These are phyloP conservation scores for Entomortierella beljakovae DNA, from an alignment of 192 early-diverging fungal genomes.

Conservation along the genomic window DNA sequence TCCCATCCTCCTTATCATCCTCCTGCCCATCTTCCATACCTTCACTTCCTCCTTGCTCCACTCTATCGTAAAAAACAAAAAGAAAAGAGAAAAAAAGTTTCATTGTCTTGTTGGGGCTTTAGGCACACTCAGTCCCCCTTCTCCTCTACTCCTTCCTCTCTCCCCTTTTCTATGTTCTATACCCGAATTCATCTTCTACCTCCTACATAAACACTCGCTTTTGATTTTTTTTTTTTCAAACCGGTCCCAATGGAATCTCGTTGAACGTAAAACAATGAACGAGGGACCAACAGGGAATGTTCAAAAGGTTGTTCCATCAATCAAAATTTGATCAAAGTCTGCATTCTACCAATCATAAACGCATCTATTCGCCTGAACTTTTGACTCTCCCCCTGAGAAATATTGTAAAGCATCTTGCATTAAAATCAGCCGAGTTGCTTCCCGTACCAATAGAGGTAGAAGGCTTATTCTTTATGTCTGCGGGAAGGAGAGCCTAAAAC, in stretches of 20 bases:
- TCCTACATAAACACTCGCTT: too few species aligned
- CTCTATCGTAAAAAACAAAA: too few species aligned
- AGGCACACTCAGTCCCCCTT: background rate
- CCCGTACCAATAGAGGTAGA: background rate
- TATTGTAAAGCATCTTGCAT: conserved; percentile 10
- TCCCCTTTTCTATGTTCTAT: background rate
- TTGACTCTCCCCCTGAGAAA: background rate
- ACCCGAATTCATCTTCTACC: background rate
- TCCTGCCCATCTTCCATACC: background rate
- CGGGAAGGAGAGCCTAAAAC: background rate
- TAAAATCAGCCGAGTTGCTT: background rate
- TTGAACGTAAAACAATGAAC: background rate
- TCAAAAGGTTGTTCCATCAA: too few species aligned
- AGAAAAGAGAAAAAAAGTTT: background rate
- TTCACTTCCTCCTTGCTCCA: too few species aligned
- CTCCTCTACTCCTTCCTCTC: background rate
- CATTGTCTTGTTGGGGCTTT: background rate
- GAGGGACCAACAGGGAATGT: too few species aligned
- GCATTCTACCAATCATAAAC: background rate
- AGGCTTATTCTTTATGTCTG: background rate
- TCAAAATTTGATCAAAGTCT: background rate
- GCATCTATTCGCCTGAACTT: background rate
- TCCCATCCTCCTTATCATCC: background rate
- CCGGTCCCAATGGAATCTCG: background rate
- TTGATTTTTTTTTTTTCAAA: background rate